These are phyloP conservation scores for Aspergillus chevalieri DNA, from an alignment of 2,329 filamentous ascomycete species.

Conservation along the genomic window DNA sequence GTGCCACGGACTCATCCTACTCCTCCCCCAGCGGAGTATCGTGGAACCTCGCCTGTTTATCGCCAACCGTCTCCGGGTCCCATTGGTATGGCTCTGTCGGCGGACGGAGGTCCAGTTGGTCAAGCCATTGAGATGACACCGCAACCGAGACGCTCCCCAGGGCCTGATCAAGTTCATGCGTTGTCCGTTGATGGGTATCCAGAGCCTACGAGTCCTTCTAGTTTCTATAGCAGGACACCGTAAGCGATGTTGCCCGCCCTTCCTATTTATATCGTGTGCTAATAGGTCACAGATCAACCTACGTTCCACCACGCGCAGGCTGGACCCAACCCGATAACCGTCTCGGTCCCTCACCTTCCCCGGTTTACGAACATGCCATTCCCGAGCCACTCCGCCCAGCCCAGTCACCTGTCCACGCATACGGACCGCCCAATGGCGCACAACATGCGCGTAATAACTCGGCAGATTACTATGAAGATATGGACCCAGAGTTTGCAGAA, in stretches of 20 bases:
- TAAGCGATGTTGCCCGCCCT: constrained; percentile 44
- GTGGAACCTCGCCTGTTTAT: constrained; percentile 15
- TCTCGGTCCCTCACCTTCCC: constrained; percentile 8
- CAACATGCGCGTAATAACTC: constrained; percentile 14
- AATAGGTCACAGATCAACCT: constrained; percentile 20
- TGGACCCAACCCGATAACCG: constrained; percentile 22
- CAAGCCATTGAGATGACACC: constrained; percentile 78
- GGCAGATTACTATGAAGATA: constrained; percentile 77
- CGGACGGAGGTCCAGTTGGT: constrained; percentile 44
- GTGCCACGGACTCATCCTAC: constrained; percentile 15
- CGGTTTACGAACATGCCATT: constrained; percentile 12
- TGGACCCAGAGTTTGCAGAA: constrained; percentile 77
- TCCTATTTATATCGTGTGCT: constrained; percentile 7
- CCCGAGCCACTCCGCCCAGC: constrained; percentile 8
- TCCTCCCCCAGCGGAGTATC: constrained; percentile 21
- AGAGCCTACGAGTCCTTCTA: constrained; percentile 54
- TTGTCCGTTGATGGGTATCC: constrained; percentile 21
- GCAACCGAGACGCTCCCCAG: constrained; percentile 43
- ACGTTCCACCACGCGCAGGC: constrained; percentile 42
- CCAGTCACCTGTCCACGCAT: constrained; percentile 12
- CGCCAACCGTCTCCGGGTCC: constrained; percentile 28
- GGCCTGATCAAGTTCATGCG: constrained; percentile 18
- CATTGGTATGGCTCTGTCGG: constrained; percentile 30
- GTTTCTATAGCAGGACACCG: constrained; percentile 68
- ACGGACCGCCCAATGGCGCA: constrained; percentile 17